Percentiles rank a stretch among this genome's conserved stretches.
Evolutionary conservation across 23 red algal species (phyloP).

Genomic region (Agarophyton chilense): DNA sequence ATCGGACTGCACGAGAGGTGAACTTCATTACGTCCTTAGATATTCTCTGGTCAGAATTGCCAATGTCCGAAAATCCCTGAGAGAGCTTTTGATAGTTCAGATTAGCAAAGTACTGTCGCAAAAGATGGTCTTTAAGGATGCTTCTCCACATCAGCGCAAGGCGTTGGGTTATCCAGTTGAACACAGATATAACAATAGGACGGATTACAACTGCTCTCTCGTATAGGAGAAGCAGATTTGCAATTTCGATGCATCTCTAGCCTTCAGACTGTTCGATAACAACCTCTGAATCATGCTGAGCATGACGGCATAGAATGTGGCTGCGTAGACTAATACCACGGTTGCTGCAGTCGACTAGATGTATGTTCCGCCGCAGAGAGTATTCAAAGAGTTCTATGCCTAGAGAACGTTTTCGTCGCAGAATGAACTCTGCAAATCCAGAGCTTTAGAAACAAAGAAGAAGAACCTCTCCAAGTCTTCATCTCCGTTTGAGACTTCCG

Average conservation of each 20-base stretch:
- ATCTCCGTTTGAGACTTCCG: background rate
- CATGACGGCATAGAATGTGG: constrained; percentile 88
- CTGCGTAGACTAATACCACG: constrained; percentile 70
- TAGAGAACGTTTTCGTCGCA: too few relatives aligned
- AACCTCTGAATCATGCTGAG: constrained; percentile 85
- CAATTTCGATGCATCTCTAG: constrained; percentile 75
- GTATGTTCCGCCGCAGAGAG: too few relatives aligned
- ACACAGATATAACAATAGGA: constrained; percentile 78
- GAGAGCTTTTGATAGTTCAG: constrained; percentile 77
- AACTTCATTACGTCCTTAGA: constrained; percentile 86
- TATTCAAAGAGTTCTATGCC: too few relatives aligned
- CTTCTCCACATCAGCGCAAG: constrained; percentile 85
- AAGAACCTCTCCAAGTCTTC: background rate
- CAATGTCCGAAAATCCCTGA: constrained; percentile 31
- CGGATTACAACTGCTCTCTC: constrained; percentile 74
- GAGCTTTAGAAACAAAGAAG: background rate
- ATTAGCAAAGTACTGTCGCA: constrained; percentile 68
- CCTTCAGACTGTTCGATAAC: constrained; percentile 89
- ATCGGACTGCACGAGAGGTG: constrained; percentile 77
- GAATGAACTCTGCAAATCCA: too few relatives aligned
- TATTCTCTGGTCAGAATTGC: constrained; percentile 93
- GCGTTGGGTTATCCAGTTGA: constrained; percentile 79
- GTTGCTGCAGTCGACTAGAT: constrained; percentile 83
- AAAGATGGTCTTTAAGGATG: constrained; percentile 67
- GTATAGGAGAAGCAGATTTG: constrained; percentile 76